These are phyloP conservation scores for Russula brevipes DNA, from an alignment of 768 basidiomycete species.

Conservation along the genomic window DNA sequence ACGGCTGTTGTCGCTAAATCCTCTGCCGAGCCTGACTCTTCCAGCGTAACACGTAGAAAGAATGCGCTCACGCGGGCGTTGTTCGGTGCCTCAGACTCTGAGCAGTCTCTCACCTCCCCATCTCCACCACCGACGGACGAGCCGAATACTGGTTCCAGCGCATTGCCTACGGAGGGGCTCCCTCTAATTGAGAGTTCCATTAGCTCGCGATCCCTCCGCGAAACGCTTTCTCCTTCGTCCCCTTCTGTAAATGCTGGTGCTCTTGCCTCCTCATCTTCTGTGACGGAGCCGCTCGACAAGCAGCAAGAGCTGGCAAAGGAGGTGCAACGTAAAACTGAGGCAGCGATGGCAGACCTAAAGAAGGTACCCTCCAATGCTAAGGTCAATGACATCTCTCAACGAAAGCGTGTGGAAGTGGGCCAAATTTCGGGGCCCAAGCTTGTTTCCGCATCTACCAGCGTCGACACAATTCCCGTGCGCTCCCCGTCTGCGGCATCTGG, in stretches of 20 bases:
- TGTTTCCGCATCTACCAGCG: constrained; percentile 38
- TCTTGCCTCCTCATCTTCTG: not conserved
- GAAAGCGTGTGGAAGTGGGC: constrained; percentile 34
- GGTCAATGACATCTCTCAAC: constrained; percentile 27
- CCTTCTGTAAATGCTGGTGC: not conserved
- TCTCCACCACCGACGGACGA: constrained; percentile 25
- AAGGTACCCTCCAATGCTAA: constrained; percentile 39
- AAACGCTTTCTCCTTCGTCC: constrained; percentile 32
- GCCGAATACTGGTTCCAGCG: constrained; percentile 39
- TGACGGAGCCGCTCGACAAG: constrained; percentile 8
- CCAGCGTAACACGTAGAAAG: constrained; percentile 46
- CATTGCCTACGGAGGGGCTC: constrained; percentile 48
- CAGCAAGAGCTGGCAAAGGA: constrained; percentile 21
- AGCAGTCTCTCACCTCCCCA: constrained; percentile 31
- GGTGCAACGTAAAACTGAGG: constrained; percentile 23
- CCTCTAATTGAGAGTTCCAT: constrained; percentile 42
- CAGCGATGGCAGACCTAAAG: constrained; percentile 40
- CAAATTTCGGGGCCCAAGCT: constrained; percentile 40
- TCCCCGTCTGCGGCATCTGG: constrained; percentile 27
- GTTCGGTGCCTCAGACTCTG: constrained; percentile 51
- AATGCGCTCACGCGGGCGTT: constrained; percentile 73
- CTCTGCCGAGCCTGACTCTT: constrained; percentile 33
- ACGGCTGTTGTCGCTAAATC: constrained; percentile 30
- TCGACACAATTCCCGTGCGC: constrained; percentile 33
- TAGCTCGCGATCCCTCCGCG: constrained; percentile 44